Conservation (phyloP, 2,329 filamentous ascomycete species). For the Cercospora berteroae region DNA sequence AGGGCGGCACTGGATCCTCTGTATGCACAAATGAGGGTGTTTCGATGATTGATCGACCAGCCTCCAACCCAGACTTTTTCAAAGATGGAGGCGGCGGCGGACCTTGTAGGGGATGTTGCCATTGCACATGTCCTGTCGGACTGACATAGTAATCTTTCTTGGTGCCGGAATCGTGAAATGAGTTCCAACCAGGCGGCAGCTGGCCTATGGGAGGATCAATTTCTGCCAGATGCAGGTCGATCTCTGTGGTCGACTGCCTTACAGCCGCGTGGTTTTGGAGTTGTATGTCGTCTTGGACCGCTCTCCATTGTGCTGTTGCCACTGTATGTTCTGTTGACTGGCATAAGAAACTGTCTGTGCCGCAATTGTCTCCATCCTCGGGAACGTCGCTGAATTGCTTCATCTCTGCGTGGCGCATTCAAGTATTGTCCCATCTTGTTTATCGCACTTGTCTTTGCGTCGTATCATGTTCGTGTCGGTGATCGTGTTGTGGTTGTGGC, state of each 20-base stretch:
- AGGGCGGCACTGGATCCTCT: neutral
- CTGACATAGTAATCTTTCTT: neutral
- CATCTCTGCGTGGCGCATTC: neutral
- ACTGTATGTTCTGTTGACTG: neutral
- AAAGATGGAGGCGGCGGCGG: neutral
- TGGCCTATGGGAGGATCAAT: neutral
- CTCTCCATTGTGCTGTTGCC: neutral
- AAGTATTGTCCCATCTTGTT: neutral
- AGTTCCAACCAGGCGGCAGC: neutral
- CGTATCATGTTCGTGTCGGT: neutral
- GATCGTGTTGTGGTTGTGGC: neutral
- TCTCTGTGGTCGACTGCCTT: neutral
- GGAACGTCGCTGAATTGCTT: neutral
- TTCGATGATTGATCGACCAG: neutral
- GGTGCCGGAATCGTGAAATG: neutral
- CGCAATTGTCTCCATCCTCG: neutral
- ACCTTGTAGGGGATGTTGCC: neutral
- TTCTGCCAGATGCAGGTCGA: neutral
- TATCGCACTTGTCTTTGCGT: neutral
- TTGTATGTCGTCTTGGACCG: neutral
- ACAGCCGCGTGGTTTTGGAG: neutral
- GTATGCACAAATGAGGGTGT: neutral
- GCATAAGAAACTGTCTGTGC: neutral
- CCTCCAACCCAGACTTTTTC: accelerated
- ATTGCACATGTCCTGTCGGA: neutral